A percentile compares a stretch with the other conserved stretches of the same genome.
Evolutionary conservation across 345 rosid genomes (phyloP).

Genomic region (Rhizophora mangle): DNA sequence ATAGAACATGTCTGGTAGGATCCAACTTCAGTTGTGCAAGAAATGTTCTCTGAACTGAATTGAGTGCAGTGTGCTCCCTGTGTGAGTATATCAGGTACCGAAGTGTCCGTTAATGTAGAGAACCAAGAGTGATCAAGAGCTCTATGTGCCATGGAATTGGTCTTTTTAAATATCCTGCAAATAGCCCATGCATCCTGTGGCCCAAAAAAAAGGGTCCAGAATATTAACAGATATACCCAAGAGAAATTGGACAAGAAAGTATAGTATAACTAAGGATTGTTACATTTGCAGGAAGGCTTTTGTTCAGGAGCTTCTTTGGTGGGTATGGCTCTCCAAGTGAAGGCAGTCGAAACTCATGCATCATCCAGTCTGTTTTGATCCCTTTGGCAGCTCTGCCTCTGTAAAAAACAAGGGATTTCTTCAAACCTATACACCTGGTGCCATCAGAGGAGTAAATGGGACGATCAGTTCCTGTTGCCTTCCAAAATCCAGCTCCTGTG

Average conservation of each 20-base stretch:
- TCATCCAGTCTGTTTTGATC: conserved; percentile 96
- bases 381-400: conserved; percentile 95
- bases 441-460: conserved; percentile 85
- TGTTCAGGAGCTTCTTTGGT: conserved; percentile 51
- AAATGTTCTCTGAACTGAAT: conserved; percentile 44
- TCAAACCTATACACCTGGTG: conserved; percentile 72
- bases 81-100: conserved; percentile 27
- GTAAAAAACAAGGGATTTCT: conserved; percentile 90
- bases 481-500: conserved; percentile 96
- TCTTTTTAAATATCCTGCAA: conserved; percentile 91
- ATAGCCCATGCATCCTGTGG: conserved; percentile 92
- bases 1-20: conserved; percentile 36
- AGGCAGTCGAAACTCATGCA: conserved; percentile 95
- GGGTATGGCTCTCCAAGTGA: conserved; percentile 51
- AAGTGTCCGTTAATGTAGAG: conserved; percentile 29
- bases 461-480: conserved; percentile 91
- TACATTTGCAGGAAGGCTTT: conserved; percentile 67
- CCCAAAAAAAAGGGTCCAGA: background rate
- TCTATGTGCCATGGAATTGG: conserved; percentile 66
- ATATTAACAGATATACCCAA: background rate
- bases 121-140: conserved; percentile 56
- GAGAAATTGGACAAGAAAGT: background rate
- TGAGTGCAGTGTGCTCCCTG: conserved; percentile 28
- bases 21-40: conserved; percentile 49
- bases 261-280: background rate